Percentiles rank a stretch among this genome's conserved stretches.
phyloP scores from a whole-genome alignment of 1,139 yeast genomes.

The Wickerhamiella pararugosa region DNA sequence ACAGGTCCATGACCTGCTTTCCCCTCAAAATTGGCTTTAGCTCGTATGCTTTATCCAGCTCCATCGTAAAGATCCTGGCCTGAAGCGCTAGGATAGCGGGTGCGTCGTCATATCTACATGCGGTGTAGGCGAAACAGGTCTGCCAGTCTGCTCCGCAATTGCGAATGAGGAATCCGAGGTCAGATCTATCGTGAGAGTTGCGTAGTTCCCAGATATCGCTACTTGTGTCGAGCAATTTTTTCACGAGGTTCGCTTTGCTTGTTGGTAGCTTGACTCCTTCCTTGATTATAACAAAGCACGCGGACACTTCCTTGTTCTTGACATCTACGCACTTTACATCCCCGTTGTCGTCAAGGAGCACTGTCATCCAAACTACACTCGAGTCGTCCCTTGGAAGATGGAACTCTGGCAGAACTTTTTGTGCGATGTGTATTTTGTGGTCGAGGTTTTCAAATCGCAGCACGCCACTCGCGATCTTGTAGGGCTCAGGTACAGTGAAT shows the following conservation, averaged over 20 bases:
- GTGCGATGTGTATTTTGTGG: neutral
- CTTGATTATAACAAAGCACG: slow-evolving; percentile 35
- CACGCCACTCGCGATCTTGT: slow-evolving; percentile 1
- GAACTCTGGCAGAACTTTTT: neutral
- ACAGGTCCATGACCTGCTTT: slow-evolving; percentile 37
- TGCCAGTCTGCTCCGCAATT: slow-evolving; percentile 39
- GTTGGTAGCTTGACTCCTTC: slow-evolving; percentile 61
- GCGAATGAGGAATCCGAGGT: slow-evolving; percentile 46
- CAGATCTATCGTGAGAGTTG: slow-evolving; percentile 30
- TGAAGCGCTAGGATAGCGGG: slow-evolving; percentile 11
- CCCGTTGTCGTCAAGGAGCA: slow-evolving; percentile 35
- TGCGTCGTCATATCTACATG: slow-evolving; percentile 3
- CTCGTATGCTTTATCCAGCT: slow-evolving; percentile 21
- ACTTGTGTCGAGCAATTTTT: slow-evolving; percentile 9
- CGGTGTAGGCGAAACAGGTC: slow-evolving; percentile 23
- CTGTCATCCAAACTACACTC: slow-evolving; percentile 34
- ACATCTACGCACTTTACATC: slow-evolving; percentile 24
- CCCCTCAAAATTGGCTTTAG: slow-evolving; percentile 35
- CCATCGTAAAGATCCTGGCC: slow-evolving; percentile 12
- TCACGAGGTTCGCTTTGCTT: slow-evolving; percentile 31
- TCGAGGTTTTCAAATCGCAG: neutral
- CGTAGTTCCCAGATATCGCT: slow-evolving; percentile 3
- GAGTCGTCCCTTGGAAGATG: slow-evolving; percentile 20
- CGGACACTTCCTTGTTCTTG: slow-evolving; percentile 26
- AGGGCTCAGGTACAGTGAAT: slow-evolving; percentile 9